A percentile compares a stretch with the other conserved stretches of the same genome.
Evolutionary conservation across 78 protist species (phyloP).

Genomic region (Dictyostelium citrinum): DNA sequence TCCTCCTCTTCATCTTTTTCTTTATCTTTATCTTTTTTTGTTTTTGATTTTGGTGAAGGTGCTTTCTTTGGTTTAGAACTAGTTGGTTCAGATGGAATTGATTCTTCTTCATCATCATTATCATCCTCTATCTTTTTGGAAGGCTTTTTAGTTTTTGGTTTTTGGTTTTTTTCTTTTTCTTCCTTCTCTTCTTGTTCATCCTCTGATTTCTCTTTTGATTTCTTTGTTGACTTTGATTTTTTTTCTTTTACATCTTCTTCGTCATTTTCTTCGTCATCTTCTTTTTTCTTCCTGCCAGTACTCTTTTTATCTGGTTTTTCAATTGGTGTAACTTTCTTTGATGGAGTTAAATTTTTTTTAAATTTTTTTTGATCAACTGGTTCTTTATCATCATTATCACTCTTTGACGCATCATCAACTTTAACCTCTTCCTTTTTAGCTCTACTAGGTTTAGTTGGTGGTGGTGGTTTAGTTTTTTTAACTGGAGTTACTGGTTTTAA

Average conservation of each 20-base stretch:
- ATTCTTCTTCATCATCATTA: too few species aligned
- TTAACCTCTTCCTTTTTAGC: neutral
- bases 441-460: neutral
- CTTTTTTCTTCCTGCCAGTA: too few species aligned
- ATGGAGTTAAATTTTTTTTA: neutral
- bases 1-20: neutral
- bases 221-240: too few species aligned
- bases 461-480: neutral
- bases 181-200: neutral
- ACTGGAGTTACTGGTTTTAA: neutral
- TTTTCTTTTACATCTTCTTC: neutral
- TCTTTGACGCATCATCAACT: neutral
- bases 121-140: neutral
- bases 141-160: neutral
- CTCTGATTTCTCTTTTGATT: neutral
- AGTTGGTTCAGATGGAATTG: neutral
- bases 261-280: neutral
- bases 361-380: neutral
- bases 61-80: neutral
- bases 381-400: neutral
- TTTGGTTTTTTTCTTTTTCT: neutral
- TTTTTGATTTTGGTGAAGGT: neutral
- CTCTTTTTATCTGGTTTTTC: neutral
- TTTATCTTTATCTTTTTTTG: neutral
- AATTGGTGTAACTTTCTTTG: neutral